Evolutionary conservation across 1,284 basidiomycete genomes (phyloP).

Genomic region (Cutaneotrichosporon mucoides): DNA sequence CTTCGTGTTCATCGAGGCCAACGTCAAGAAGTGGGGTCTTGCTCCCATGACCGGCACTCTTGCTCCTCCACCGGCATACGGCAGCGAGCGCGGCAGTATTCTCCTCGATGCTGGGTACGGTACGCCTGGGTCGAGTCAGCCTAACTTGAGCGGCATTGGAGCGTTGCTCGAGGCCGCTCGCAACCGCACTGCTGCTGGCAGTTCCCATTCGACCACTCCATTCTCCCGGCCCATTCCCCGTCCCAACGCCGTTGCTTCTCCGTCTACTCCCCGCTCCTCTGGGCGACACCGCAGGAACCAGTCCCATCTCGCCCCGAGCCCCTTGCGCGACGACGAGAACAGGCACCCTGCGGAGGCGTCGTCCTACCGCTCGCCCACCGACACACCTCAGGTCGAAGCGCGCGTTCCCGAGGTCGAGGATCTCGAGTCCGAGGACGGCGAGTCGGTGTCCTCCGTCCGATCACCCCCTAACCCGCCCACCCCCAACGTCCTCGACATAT

Average conservation of each 20-base stretch:
- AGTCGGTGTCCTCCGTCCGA: slow-evolving; percentile 6
- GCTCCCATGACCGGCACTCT: slow-evolving; percentile 92
- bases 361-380: slow-evolving; percentile 45
- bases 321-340: slow-evolving; percentile 29
- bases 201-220: neutral
- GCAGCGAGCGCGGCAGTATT: slow-evolving; percentile 88
- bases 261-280: slow-evolving; percentile 15
- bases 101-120: slow-evolving; percentile 74
- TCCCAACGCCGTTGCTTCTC: neutral
- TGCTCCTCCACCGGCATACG: slow-evolving; percentile 91
- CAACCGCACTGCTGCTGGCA: slow-evolving; percentile 18
- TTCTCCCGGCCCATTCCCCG: slow-evolving; percentile 1
- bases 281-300: slow-evolving; percentile 26
- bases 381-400: slow-evolving; percentile 38
- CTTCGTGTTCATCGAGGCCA: slow-evolving; percentile 96
- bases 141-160: slow-evolving; percentile 24
- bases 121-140: slow-evolving; percentile 30
- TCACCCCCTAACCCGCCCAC: slow-evolving; percentile 54
- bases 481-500: slow-evolving; percentile 55
- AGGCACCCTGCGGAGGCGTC: slow-evolving; percentile 5
- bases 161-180: slow-evolving; percentile 43
- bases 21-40: slow-evolving; percentile 97
- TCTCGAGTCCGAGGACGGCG: slow-evolving; percentile 24
- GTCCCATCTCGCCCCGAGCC: slow-evolving; percentile 28
- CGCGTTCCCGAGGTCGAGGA: slow-evolving; percentile 31